Evolutionary conservation across 306 rosid genomes (phyloP).

Genomic region (Cucurbita argyrosperma): DNA sequence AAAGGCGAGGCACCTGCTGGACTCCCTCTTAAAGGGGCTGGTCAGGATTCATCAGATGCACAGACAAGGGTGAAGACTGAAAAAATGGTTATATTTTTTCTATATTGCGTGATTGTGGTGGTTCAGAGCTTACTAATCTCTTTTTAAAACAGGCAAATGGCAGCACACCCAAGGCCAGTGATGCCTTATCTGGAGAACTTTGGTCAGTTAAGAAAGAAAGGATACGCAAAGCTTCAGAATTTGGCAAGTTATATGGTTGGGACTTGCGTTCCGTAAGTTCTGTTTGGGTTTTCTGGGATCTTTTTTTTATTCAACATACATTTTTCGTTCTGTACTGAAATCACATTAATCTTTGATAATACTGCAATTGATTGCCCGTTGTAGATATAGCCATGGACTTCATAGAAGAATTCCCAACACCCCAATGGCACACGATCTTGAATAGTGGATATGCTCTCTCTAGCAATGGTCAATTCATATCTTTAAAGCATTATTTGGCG

Average conservation of each 20-base stretch:
- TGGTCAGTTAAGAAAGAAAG: slow-evolving; percentile 91
- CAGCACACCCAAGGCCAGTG: slow-evolving; percentile 69
- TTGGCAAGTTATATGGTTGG: slow-evolving; percentile 79
- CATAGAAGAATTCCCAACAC: background rate
- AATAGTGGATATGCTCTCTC: background rate
- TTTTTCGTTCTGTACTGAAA: background rate
- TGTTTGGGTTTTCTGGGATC: background rate
- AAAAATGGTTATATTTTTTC: background rate
- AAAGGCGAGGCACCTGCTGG: slow-evolving; percentile 99
- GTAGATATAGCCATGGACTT: background rate
- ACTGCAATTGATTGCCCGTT: background rate
- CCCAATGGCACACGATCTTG: background rate
- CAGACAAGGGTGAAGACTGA: slow-evolving; percentile 38
- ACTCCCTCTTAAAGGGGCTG: slow-evolving; percentile 93
- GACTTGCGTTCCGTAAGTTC: slow-evolving; percentile 82
- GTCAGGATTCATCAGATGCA: slow-evolving; percentile 90
- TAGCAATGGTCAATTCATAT: background rate
- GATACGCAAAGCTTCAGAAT: slow-evolving; percentile 59
- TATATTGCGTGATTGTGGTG: background rate
- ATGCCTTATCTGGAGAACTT: slow-evolving; percentile 95
- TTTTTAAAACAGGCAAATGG: slow-evolving; percentile 53
- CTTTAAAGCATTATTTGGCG: background rate
- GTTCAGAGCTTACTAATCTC: slow-evolving; percentile 7
- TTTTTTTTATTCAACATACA: background rate
- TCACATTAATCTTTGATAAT: background rate